Conservation (phyloP, 2,329 filamentous ascomycete genomes). For the Knufia fluminis region DNA sequence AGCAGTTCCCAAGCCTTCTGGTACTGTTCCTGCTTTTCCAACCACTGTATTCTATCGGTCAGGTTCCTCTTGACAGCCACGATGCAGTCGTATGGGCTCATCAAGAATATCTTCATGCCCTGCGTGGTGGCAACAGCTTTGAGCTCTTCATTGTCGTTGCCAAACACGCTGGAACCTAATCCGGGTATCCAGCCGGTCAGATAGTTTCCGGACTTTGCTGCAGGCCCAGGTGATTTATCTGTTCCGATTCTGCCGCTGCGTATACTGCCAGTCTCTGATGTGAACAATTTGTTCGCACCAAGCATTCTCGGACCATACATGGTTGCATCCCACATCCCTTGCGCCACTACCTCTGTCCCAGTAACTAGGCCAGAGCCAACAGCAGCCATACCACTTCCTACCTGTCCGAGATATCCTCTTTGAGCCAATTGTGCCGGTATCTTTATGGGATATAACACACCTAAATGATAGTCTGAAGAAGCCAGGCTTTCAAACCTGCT, state of each 20-base stretch:
- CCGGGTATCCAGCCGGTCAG: slow-evolving; percentile 45
- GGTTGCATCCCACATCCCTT: slow-evolving; percentile 82
- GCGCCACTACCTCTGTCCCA: slow-evolving; percentile 41
- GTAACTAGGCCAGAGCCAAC: slow-evolving; percentile 30
- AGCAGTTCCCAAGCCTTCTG: slow-evolving; percentile 81
- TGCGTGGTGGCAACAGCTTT: slow-evolving; percentile 44
- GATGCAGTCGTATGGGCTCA: slow-evolving; percentile 95
- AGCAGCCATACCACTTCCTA: slow-evolving; percentile 37
- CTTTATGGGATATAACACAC: slow-evolving; percentile 67
- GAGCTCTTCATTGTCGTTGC: slow-evolving; percentile 31
- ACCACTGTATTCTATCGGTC: slow-evolving; percentile 75
- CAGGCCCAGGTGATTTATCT: slow-evolving; percentile 44
- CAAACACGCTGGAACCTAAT: slow-evolving; percentile 27
- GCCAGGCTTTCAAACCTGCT: slow-evolving; percentile 79
- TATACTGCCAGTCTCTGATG: slow-evolving; percentile 58
- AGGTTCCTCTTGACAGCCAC: slow-evolving; percentile 80
- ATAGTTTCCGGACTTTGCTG: slow-evolving; percentile 42
- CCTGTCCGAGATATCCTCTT: slow-evolving; percentile 59
- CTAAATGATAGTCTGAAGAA: slow-evolving; percentile 84
- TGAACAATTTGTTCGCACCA: slow-evolving; percentile 46
- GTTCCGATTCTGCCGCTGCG: slow-evolving; percentile 46
- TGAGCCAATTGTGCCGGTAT: slow-evolving; percentile 56
- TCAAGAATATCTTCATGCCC: slow-evolving; percentile 79
- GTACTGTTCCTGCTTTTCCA: slow-evolving; percentile 71
- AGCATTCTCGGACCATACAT: slow-evolving; percentile 70